Evolutionary conservation across 2,329 filamentous ascomycete species (phyloP).

Genomic region (Penicillium crustosum): DNA sequence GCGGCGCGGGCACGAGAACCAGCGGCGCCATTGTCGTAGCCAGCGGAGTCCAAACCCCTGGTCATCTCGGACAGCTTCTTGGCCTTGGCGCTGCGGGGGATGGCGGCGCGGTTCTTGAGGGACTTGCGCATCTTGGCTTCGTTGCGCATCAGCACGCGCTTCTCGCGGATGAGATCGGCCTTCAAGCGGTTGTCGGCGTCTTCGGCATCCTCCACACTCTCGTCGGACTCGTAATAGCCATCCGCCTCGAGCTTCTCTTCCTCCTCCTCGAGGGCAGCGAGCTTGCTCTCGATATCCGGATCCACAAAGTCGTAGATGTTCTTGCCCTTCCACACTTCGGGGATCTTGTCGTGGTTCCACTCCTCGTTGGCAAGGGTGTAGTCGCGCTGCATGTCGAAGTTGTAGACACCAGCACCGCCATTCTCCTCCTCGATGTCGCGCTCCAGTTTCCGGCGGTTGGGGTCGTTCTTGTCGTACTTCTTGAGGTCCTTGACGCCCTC

Average conservation of each 20-base stretch:
- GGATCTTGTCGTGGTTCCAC: slow-evolving; percentile 96
- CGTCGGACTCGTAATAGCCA: slow-evolving; percentile 88
- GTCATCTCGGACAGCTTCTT: slow-evolving; percentile 87
- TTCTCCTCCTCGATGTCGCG: slow-evolving; percentile 88
- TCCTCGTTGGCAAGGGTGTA: slow-evolving; percentile 84
- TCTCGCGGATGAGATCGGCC: slow-evolving; percentile 93
- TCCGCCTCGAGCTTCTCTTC: slow-evolving; percentile 89
- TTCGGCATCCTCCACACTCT: slow-evolving; percentile 80
- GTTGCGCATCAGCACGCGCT: slow-evolving; percentile 87
- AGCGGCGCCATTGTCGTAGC: slow-evolving; percentile 77
- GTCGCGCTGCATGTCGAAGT: slow-evolving; percentile 84
- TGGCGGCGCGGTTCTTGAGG: slow-evolving; percentile 93
- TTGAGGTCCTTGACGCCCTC: slow-evolving; percentile 75
- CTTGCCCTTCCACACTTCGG: slow-evolving; percentile 90
- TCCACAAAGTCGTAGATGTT: slow-evolving; percentile 98
- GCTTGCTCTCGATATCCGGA: slow-evolving; percentile 91
- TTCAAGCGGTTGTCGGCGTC: slow-evolving; percentile 86
- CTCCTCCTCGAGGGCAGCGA: slow-evolving; percentile 88
- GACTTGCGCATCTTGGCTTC: slow-evolving; percentile 93
- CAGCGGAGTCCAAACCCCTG: slow-evolving; percentile 77
- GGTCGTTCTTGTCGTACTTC: slow-evolving; percentile 89
- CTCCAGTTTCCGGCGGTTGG: slow-evolving; percentile 75
- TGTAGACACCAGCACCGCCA: slow-evolving; percentile 93
- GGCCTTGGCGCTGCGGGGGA: slow-evolving; percentile 77
- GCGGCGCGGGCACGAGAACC: slow-evolving; percentile 65